Evolutionary conservation across 768 basidiomycete species (phyloP).

Genomic region (Auricularia sp.): DNA sequence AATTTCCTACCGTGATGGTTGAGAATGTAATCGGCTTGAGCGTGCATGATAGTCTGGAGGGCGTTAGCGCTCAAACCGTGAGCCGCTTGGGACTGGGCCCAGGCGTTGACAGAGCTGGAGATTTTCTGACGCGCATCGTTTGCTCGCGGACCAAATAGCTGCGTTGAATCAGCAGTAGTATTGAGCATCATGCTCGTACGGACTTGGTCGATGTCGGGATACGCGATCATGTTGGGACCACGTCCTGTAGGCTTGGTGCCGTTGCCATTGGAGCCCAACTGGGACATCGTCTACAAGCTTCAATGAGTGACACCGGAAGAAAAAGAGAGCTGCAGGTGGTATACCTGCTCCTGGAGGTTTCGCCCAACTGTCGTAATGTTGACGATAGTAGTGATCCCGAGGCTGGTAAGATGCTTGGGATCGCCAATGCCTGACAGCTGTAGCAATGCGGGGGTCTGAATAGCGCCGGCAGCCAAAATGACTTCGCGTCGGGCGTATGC

Average conservation of each 20-base stretch:
- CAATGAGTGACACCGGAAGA: not conserved
- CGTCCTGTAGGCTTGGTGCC: conserved; percentile 29
- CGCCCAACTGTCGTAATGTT: conserved; percentile 41
- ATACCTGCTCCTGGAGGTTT: conserved; percentile 46
- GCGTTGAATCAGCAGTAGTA: not conserved
- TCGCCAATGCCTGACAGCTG: conserved; percentile 53
- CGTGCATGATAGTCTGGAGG: conserved; percentile 31
- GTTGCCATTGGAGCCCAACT: conserved; percentile 27
- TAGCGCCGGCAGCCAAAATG: conserved; percentile 45
- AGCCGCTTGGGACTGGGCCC: conserved; percentile 36
- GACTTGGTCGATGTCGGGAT: conserved; percentile 40
- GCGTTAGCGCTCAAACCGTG: conserved; percentile 32
- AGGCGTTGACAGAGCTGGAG: conserved; percentile 27
- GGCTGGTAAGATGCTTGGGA: conserved; percentile 29
- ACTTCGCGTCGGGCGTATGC: conserved; percentile 39
- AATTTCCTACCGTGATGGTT: conserved; percentile 29
- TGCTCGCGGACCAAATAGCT: conserved; percentile 8
- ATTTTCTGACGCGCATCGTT: conserved; percentile 20
- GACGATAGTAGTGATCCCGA: conserved; percentile 39
- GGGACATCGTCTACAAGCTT: conserved; percentile 25
- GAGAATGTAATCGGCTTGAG: conserved; percentile 40
- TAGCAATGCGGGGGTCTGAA: conserved; percentile 38
- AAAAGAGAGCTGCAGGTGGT: not conserved
- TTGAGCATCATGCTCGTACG: conserved; percentile 25
- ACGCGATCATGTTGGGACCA: conserved; percentile 42